Conservation (phyloP, 129 eudicot genomes). For the Tagetes erecta region DNA sequence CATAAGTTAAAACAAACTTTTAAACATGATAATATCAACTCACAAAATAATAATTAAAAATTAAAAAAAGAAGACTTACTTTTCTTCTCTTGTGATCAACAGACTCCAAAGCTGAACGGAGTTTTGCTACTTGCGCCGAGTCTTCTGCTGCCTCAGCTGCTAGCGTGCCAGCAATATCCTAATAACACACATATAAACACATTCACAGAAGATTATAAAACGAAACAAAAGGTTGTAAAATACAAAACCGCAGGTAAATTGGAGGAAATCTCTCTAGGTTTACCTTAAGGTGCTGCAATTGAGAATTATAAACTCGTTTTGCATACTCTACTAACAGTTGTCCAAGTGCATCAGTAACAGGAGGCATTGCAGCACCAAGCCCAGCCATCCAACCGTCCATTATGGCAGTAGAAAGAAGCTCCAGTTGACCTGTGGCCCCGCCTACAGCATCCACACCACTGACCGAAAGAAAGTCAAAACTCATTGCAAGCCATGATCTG, state of each 20-base stretch:
- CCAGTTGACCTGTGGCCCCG: constrained; percentile 89
- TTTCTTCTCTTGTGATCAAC: constrained; percentile 98
- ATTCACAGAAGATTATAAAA: constrained; percentile 10
- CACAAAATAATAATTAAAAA: background rate
- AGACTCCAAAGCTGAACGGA: constrained; percentile 95
- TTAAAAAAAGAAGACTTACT: constrained; percentile 38
- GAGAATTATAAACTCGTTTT: constrained; percentile 85
- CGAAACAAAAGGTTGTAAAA: background rate
- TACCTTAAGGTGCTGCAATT: constrained; percentile 93
- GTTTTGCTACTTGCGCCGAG: constrained; percentile 79
- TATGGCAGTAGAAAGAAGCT: constrained; percentile 98
- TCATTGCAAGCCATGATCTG: constrained; percentile 95
- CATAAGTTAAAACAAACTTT: background rate
- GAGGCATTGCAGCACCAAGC: constrained; percentile 94
- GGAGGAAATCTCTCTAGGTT: background rate
- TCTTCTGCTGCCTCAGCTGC: constrained; percentile 91
- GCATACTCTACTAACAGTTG: constrained; percentile 91
- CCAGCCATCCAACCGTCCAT: constrained; percentile 99
- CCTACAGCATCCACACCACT: constrained; percentile 72
- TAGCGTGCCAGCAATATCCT: constrained; percentile 99
- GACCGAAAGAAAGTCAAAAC: constrained; percentile 91
- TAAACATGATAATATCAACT: background rate
- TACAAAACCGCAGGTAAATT: background rate
- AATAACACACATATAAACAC: constrained; percentile 27
- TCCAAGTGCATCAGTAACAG: constrained; percentile 94